Evolutionary conservation across 352 stramenopile genomes (phyloP).

Genomic region (Phytophthora macrochlamydospora): DNA sequence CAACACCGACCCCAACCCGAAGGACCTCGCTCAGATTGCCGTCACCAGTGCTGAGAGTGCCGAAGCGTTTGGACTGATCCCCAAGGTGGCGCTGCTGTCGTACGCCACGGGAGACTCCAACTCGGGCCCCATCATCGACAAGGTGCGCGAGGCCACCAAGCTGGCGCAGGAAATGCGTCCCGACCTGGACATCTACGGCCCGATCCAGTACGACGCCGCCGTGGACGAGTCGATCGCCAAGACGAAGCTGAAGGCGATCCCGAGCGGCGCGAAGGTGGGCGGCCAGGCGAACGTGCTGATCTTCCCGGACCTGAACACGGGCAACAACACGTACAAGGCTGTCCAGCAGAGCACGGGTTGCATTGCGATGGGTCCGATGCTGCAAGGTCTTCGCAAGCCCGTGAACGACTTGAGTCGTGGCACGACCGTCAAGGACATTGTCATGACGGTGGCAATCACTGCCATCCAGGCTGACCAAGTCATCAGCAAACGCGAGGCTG

Average conservation of each 20-base stretch:
- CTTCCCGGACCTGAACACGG: conserved; percentile 89
- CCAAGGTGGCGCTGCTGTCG: conserved; percentile 82
- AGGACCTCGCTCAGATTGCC: conserved; percentile 83
- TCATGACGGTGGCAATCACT: conserved; percentile 90
- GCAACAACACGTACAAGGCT: conserved; percentile 92
- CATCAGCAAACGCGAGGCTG: conserved; percentile 36
- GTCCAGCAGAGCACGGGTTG: conserved; percentile 82
- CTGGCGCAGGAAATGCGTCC: conserved; percentile 70
- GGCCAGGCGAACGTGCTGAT: conserved; percentile 87
- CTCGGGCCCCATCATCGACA: conserved; percentile 83
- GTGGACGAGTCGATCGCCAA: conserved; percentile 80
- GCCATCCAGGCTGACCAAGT: conserved; percentile 85
- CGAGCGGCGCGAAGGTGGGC: conserved; percentile 62
- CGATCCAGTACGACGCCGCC: conserved; percentile 89
- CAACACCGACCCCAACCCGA: conserved; percentile 78
- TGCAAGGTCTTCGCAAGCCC: conserved; percentile 87
- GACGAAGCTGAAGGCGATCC: conserved; percentile 77
- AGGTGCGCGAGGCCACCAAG: conserved; percentile 78
- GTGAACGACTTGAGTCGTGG: conserved; percentile 91
- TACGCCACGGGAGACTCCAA: conserved; percentile 87
- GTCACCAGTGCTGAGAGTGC: conserved; percentile 78
- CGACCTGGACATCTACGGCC: conserved; percentile 84
- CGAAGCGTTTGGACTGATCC: conserved; percentile 79
- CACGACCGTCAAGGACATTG: conserved; percentile 89
- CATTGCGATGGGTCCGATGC: conserved; percentile 87